Conservation (phyloP, 163 green algal species). For the Picocystis sp. region DNA sequence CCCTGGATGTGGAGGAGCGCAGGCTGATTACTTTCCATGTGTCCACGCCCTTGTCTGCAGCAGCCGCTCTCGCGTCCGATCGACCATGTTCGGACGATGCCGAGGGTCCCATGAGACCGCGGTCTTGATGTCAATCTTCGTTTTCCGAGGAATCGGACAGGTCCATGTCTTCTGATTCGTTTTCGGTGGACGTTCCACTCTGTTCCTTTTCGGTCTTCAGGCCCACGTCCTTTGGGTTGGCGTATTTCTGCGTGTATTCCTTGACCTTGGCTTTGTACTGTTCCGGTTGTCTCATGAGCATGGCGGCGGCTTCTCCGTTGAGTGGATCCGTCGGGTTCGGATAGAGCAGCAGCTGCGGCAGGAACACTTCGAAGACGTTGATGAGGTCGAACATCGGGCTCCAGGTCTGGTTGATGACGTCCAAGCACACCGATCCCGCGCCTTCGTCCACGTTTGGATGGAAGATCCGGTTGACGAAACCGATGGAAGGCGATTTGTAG, state of each 20-base stretch:
- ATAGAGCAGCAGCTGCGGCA: slow-evolving; percentile 96
- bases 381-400: slow-evolving; percentile 96
- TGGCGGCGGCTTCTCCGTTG: slow-evolving; percentile 89
- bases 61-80: no score
- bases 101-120: no score
- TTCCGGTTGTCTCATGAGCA: slow-evolving; percentile 89
- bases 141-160: no score
- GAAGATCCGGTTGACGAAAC: slow-evolving; percentile 96
- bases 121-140: no score
- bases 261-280: slow-evolving; percentile 74
- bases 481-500: slow-evolving; percentile 97
- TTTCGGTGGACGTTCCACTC: no score
- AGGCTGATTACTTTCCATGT: no score
- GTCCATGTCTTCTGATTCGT: no score
- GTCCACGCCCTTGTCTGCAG: no score
- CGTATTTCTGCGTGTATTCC: slow-evolving; percentile 68
- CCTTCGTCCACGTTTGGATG: slow-evolving; percentile 97
- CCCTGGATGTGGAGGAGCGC: no score
- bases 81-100: no score
- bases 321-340: slow-evolving; percentile 92
- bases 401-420: slow-evolving; percentile 99
- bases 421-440: slow-evolving; percentile 85
- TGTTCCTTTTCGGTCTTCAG: background rate
- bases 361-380: slow-evolving; percentile 96
- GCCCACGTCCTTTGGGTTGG: slow-evolving; percentile 29